These are phyloP conservation scores for Jaltomata sinuosa DNA, from an alignment of 257 asterid species.

Conservation along the genomic window DNA sequence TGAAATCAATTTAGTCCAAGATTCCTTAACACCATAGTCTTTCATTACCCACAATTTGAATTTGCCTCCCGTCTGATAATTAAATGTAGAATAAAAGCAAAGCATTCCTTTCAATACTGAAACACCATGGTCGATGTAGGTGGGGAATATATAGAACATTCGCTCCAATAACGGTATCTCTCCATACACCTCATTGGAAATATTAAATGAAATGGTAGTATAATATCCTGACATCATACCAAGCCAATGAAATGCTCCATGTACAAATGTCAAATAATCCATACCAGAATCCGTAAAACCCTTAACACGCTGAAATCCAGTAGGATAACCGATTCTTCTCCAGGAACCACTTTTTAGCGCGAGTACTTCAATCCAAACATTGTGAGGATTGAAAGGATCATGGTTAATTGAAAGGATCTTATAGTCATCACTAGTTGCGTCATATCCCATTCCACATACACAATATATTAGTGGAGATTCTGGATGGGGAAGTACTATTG, in stretches of 20 bases:
- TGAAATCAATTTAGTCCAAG: neutral
- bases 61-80: neutral
- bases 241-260: neutral
- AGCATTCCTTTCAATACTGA: neutral
- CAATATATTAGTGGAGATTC: neutral
- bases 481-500: neutral
- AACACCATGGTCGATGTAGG: neutral
- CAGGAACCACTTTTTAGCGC: neutral
- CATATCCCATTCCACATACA: neutral
- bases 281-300: neutral
- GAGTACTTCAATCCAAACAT: neutral
- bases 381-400: neutral
- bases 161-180: neutral
- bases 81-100: neutral
- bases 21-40: neutral
- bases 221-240: neutral
- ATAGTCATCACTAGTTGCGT: neutral
- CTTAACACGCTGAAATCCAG: neutral
- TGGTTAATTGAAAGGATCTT: neutral
- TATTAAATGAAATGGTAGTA: neutral
- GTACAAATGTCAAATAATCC: neutral
- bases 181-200: neutral
- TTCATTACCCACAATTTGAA: slow-evolving; percentile 1
- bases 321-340: neutral
- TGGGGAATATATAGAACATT: neutral